phyloP scores from a whole-genome alignment of 2,329 filamentous ascomycete genomes.

The Torrubiellomyces zombiae region DNA sequence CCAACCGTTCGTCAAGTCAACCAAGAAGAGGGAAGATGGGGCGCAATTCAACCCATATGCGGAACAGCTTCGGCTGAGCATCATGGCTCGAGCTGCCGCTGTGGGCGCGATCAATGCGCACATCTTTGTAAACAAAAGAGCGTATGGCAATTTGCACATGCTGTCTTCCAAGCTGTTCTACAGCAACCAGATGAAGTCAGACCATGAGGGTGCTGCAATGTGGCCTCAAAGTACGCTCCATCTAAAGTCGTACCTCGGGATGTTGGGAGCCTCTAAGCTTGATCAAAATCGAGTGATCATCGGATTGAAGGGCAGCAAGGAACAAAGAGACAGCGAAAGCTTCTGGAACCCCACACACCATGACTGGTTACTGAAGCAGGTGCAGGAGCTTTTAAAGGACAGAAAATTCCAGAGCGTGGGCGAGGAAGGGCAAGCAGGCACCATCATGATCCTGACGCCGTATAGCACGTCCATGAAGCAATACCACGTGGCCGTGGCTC shows the following conservation, averaged over 20 bases:
- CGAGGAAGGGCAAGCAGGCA: slow-evolving; percentile 12
- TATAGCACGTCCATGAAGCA: slow-evolving; percentile 21
- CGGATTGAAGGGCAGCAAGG: slow-evolving; percentile 10
- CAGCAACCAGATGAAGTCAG: slow-evolving; percentile 19
- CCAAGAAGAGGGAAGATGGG: slow-evolving; percentile 6
- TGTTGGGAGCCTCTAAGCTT: slow-evolving; percentile 7
- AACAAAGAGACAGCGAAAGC: slow-evolving; percentile 14
- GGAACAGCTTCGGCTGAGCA: slow-evolving; percentile 16
- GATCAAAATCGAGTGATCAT: slow-evolving; percentile 21
- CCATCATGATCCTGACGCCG: slow-evolving; percentile 26
- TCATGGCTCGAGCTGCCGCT: slow-evolving; percentile 21
- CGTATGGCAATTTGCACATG: slow-evolving; percentile 20
- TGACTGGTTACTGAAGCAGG: slow-evolving; percentile 18
- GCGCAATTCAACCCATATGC: slow-evolving; percentile 15
- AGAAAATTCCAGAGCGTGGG: slow-evolving; percentile 6
- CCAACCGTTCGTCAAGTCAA: slow-evolving; percentile 21
- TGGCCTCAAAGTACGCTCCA: slow-evolving; percentile 13
- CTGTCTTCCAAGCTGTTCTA: slow-evolving; percentile 27
- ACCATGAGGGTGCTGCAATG: slow-evolving; percentile 6
- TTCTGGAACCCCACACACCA: slow-evolving; percentile 24
- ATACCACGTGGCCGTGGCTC: slow-evolving; percentile 15
- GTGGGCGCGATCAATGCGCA: slow-evolving; percentile 15
- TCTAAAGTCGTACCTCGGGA: slow-evolving; percentile 14
- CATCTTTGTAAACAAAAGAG: slow-evolving; percentile 20
- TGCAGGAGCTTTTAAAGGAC: slow-evolving; percentile 10